Conservation (phyloP, 2,329 filamentous ascomycete genomes). For the Sphaerulina vaccinii region DNA sequence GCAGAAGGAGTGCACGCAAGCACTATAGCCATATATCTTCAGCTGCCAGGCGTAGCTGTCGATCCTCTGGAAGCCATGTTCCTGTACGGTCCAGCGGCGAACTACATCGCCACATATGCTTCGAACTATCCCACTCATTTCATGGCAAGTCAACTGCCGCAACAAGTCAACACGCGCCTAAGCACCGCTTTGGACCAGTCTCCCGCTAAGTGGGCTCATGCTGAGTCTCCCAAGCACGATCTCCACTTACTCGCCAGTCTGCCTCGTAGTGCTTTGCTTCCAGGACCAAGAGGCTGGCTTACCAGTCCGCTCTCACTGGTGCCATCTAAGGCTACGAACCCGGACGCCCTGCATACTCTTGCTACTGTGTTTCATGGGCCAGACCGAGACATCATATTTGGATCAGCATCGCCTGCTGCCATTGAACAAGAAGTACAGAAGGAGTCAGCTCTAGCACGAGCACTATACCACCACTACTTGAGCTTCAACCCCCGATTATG, state of each 20-base stretch:
- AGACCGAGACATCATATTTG: slow-evolving; percentile 34
- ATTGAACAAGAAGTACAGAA: slow-evolving; percentile 36
- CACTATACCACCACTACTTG: slow-evolving; percentile 56
- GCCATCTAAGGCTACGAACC: slow-evolving; percentile 53
- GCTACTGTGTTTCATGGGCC: slow-evolving; percentile 59
- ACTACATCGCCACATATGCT: slow-evolving; percentile 59
- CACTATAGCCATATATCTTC: slow-evolving; percentile 52
- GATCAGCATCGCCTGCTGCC: slow-evolving; percentile 34
- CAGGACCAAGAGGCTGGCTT: slow-evolving; percentile 36
- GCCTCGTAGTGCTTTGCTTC: slow-evolving; percentile 54
- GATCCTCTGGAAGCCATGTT: slow-evolving; percentile 55
- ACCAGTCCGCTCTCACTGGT: slow-evolving; percentile 50
- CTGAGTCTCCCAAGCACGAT: slow-evolving; percentile 55
- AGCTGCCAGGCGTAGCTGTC: slow-evolving; percentile 45
- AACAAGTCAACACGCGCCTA: slow-evolving; percentile 50
- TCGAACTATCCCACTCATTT: slow-evolving; percentile 57
- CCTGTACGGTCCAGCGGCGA: slow-evolving; percentile 55
- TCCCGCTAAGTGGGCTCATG: slow-evolving; percentile 52
- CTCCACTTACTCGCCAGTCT: slow-evolving; percentile 58
- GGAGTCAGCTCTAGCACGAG: slow-evolving; percentile 55
- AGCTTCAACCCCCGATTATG: slow-evolving; percentile 53
- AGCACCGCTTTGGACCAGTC: slow-evolving; percentile 47
- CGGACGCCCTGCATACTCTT: slow-evolving; percentile 55
- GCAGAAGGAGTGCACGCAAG: slow-evolving; percentile 51
- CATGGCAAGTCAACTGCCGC: slow-evolving; percentile 46